These are phyloP conservation scores for Camelina sativa DNA, from an alignment of 345 rosid genomes.

Conservation along the genomic window DNA sequence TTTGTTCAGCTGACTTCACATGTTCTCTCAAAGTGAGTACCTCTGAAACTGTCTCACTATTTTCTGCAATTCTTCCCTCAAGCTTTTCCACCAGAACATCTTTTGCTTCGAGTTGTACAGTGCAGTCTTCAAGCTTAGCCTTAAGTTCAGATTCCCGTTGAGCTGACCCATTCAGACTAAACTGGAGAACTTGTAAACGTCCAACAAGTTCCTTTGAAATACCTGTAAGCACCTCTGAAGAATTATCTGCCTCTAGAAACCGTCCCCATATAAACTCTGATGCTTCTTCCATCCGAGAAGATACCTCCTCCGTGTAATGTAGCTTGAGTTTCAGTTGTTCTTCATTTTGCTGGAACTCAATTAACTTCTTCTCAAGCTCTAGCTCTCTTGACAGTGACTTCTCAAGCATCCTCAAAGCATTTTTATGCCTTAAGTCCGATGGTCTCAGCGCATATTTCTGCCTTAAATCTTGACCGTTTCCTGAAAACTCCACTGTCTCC, in stretches of 20 bases:
- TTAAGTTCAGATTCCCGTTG: conserved; percentile 69
- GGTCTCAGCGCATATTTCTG: conserved; percentile 48
- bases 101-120: conserved; percentile 52
- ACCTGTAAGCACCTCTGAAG: conserved; percentile 81
- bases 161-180: conserved; percentile 59
- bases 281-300: conserved; percentile 94
- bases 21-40: conserved; percentile 56
- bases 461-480: conserved; percentile 45
- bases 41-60: conserved; percentile 51
- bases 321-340: conserved; percentile 82
- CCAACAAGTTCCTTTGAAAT: conserved; percentile 80
- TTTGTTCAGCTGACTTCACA: conserved; percentile 63
- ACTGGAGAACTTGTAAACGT: conserved; percentile 67
- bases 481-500: conserved; percentile 48
- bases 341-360: conserved; percentile 63
- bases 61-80: conserved; percentile 56
- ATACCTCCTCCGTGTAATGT: conserved; percentile 73
- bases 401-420: conserved; percentile 73
- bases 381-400: conserved; percentile 79
- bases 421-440: conserved; percentile 62
- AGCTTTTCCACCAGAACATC: conserved; percentile 58
- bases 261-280: conserved; percentile 93
- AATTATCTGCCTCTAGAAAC: conserved; percentile 93
- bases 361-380: conserved; percentile 73
- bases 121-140: conserved; percentile 56